Percentiles rank a stretch among this genome's conserved stretches.
Evolutionary conservation across 139 green algal species (phyloP).

Genomic region (Picochlorum sp.): DNA sequence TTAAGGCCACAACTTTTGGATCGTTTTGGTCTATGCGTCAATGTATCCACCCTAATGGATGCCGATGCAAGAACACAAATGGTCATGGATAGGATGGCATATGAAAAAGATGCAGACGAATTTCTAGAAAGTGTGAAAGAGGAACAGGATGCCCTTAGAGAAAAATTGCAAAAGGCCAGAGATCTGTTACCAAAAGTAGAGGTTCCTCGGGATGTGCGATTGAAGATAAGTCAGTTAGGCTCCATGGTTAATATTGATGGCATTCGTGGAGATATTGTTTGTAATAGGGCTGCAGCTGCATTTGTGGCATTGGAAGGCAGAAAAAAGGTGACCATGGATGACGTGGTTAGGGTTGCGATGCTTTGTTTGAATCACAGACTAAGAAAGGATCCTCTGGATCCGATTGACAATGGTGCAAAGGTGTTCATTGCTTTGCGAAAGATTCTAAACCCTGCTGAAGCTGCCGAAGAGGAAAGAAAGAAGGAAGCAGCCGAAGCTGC

Average conservation of each 20-base stretch:
- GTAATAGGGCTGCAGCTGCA: constrained; percentile 67
- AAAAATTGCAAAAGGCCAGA: constrained; percentile 49
- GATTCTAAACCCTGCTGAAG: constrained; percentile 8
- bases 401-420: constrained; percentile 81
- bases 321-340: constrained; percentile 48
- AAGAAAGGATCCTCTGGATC: constrained; percentile 84
- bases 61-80: constrained; percentile 59
- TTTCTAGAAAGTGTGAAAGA: constrained; percentile 31
- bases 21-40: constrained; percentile 80
- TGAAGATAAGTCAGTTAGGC: constrained; percentile 84
- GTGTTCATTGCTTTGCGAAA: constrained; percentile 40
- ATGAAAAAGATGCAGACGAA: constrained; percentile 49
- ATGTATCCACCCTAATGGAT: constrained; percentile 70
- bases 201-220: constrained; percentile 34
- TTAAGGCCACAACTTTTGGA: constrained; percentile 91
- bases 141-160: constrained; percentile 55
- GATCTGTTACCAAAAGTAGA: constrained; percentile 35
- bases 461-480: constrained; percentile 33
- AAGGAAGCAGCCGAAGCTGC: constrained; percentile 9
- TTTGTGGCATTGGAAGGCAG: constrained; percentile 70
- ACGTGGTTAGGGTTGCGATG: constrained; percentile 65
- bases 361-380: constrained; percentile 82
- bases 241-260: constrained; percentile 80
- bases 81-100: constrained; percentile 79
- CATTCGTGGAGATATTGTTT: constrained; percentile 83